These are phyloP conservation scores for Penicillium brasilianum DNA, from an alignment of 2,329 filamentous ascomycete genomes.

Conservation along the genomic window DNA sequence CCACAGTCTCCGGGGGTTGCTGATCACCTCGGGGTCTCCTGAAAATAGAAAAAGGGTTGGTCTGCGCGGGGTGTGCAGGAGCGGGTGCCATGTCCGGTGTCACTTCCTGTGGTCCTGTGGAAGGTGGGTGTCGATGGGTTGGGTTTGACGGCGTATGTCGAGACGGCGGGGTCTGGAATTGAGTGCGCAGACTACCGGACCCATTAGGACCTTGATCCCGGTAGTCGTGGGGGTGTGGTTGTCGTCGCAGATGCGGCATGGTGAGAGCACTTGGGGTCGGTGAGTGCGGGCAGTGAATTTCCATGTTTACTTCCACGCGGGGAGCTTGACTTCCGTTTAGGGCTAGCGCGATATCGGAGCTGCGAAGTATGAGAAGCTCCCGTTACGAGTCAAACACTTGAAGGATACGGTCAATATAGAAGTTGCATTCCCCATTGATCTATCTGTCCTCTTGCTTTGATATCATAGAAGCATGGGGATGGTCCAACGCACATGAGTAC, in stretches of 20 bases:
- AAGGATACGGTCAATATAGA: background rate
- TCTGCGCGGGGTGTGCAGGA: slow-evolving; percentile 24
- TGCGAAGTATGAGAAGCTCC: background rate
- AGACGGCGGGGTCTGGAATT: slow-evolving; percentile 42
- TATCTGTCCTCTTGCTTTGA: background rate
- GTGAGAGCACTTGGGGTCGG: slow-evolving; percentile 5
- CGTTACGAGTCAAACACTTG: too few relatives aligned
- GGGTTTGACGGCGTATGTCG: slow-evolving; percentile 34
- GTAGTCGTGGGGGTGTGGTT: slow-evolving; percentile 25
- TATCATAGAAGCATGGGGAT: background rate
- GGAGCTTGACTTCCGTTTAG: slow-evolving; percentile 23
- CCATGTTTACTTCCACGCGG: slow-evolving; percentile 21
- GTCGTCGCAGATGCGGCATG: slow-evolving; percentile 33
- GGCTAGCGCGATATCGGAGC: slow-evolving; percentile 24
- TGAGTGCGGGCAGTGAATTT: slow-evolving; percentile 6
- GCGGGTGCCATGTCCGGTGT: slow-evolving; percentile 29
- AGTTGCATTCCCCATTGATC: background rate
- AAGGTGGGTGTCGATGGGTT: slow-evolving; percentile 35
- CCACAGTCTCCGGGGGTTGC: slow-evolving; percentile 17
- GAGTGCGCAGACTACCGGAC: slow-evolving; percentile 26
- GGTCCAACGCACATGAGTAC: background rate
- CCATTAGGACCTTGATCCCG: slow-evolving; percentile 20
- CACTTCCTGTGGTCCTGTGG: slow-evolving; percentile 31
- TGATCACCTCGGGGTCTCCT: slow-evolving; percentile 19
- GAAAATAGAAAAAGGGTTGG: slow-evolving; percentile 27